Conservation (phyloP, 2,329 filamentous ascomycete genomes). For the Paecilomyces dactylethromorphus region DNA sequence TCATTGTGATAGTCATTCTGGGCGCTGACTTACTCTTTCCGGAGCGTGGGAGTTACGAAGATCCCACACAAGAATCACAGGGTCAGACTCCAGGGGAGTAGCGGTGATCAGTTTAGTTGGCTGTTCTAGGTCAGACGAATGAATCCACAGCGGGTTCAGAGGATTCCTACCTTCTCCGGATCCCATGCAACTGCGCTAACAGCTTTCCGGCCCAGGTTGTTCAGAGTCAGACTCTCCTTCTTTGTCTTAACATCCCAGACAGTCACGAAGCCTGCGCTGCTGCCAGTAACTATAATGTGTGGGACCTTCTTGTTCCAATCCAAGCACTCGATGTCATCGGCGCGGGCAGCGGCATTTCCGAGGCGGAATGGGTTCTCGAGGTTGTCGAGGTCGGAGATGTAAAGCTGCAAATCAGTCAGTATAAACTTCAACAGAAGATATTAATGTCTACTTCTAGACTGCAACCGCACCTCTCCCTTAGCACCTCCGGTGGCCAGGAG, state of each 20-base stretch:
- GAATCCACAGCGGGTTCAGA: not conserved
- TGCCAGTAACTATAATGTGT: conserved; percentile 92
- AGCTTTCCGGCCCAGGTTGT: conserved; percentile 79
- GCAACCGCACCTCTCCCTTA: conserved; percentile 64
- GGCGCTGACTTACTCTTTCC: conserved; percentile 47
- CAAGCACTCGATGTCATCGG: conserved; percentile 91
- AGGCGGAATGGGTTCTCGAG: conserved; percentile 80
- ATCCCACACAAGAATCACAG: conserved; percentile 89
- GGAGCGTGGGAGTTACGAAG: conserved; percentile 92
- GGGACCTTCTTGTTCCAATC: conserved; percentile 99
- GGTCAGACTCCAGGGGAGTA: conserved; percentile 80
- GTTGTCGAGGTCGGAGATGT: conserved; percentile 91
- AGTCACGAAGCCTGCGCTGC: conserved; percentile 87
- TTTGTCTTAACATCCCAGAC: conserved; percentile 98
- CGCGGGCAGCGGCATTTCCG: conserved; percentile 78
- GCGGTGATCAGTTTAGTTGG: conserved; percentile 90
- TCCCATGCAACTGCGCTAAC: conserved; percentile 98
- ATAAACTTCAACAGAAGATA: not conserved
- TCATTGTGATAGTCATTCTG: not conserved
- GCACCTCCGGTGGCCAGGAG: conserved; percentile 87
- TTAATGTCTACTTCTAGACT: not conserved
- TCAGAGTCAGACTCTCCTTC: conserved; percentile 92
- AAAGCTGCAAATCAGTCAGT: conserved; percentile 48
- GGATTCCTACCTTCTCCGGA: conserved; percentile 62
- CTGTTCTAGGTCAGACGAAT: conserved; percentile 27